These are phyloP conservation scores for Butyriboletus loyo DNA, from an alignment of 768 basidiomycete genomes.

Conservation along the genomic window DNA sequence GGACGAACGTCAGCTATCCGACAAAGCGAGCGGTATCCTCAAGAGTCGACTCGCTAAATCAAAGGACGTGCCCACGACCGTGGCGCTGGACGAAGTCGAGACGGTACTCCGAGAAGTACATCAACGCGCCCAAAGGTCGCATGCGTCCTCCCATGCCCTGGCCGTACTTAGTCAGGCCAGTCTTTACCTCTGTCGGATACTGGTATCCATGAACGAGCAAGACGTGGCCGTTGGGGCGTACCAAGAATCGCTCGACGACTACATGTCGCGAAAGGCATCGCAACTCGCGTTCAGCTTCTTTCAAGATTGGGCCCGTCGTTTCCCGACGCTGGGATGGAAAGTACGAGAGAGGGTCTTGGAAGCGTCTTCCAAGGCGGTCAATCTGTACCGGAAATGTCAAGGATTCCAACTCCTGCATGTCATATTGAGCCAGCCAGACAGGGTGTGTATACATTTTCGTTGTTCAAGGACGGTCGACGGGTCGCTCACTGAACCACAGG, in stretches of 20 bases:
- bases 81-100: constrained; percentile 31
- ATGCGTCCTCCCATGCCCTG: constrained; percentile 59
- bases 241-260: constrained; percentile 66
- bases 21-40: constrained; percentile 82
- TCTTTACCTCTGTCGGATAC: constrained; percentile 62
- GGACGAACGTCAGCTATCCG: constrained; percentile 85
- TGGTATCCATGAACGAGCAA: constrained; percentile 37
- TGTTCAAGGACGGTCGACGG: not conserved
- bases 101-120: constrained; percentile 65
- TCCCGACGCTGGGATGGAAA: constrained; percentile 62
- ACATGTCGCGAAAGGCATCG: constrained; percentile 78
- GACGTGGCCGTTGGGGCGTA: constrained; percentile 54
- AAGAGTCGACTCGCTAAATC: constrained; percentile 69
- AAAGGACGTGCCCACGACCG: constrained; percentile 57
- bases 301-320: constrained; percentile 69
- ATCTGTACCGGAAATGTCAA: constrained; percentile 74
- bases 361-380: constrained; percentile 58
- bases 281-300: constrained; percentile 72
- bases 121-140: constrained; percentile 62
- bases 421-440: constrained; percentile 47
- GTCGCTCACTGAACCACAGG: constrained; percentile 25
- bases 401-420: constrained; percentile 67
- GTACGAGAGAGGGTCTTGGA: constrained; percentile 60
- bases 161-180: constrained; percentile 64
- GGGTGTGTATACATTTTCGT: constrained; percentile 14